A percentile compares a stretch with the other conserved stretches of the same genome.
These are phyloP conservation scores for Platanus orientalis DNA, from an alignment of 164 flowering plant genomes.

Conservation along the genomic window DNA sequence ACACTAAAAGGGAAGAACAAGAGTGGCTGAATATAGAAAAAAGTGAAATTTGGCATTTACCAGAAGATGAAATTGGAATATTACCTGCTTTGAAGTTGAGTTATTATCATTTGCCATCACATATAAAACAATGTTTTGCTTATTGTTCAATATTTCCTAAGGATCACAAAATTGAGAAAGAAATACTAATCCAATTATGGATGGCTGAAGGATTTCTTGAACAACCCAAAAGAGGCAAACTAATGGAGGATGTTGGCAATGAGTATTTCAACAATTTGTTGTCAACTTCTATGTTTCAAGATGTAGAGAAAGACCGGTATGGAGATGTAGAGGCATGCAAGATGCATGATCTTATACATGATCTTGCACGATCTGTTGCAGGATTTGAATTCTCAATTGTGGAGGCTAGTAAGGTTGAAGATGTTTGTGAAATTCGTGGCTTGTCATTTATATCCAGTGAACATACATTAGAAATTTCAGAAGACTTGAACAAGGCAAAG, in stretches of 20 bases:
- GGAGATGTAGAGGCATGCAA: not conserved
- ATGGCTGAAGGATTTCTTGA: not conserved
- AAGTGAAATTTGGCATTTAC: no score
- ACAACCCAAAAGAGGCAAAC: not conserved
- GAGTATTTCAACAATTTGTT: not conserved
- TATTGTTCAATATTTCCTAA: not conserved
- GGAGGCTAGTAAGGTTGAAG: not conserved
- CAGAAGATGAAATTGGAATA: no score
- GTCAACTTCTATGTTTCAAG: not conserved
- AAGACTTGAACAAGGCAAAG: not conserved
- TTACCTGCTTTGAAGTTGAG: no score
- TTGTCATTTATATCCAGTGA: not conserved
- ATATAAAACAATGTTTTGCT: no score
- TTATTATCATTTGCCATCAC: no score
- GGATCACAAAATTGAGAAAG: not conserved
- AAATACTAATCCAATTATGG: not conserved
- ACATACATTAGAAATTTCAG: not conserved
- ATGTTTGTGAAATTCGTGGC: not conserved
- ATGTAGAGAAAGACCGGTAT: not conserved
- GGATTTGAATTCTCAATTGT: not conserved
- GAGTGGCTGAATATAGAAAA: no score
- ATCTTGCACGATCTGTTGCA: not conserved
- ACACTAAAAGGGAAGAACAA: no score
- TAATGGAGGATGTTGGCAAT: not conserved
- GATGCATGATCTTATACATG: slow-evolving; percentile 13